These are phyloP conservation scores for Hypoxylon sp. DNA, from an alignment of 2,329 filamentous ascomycete genomes.

Conservation along the genomic window DNA sequence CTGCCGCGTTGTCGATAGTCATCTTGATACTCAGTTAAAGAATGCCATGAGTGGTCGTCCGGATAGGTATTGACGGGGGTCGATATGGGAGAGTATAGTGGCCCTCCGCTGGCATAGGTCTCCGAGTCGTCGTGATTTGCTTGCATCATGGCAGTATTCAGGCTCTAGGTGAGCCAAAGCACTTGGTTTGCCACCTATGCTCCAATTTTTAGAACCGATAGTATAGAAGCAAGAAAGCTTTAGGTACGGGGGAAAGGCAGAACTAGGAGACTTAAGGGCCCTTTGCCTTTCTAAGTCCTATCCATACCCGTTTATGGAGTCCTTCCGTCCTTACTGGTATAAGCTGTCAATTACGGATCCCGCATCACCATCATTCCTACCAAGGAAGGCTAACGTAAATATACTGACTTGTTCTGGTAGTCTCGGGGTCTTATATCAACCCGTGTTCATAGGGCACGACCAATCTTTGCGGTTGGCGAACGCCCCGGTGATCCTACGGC, in stretches of 20 bases:
- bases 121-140: slow-evolving; percentile 3
- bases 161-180: background rate
- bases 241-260: background rate
- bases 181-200: background rate
- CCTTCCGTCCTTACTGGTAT: background rate
- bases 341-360: background rate
- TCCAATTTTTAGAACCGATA: background rate
- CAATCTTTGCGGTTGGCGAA: slow-evolving; percentile 6
- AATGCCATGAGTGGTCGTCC: slow-evolving; percentile 11
- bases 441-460: slow-evolving; percentile 6
- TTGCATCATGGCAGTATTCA: slow-evolving; percentile 3
- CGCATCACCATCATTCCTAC: slow-evolving; percentile 3
- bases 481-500: slow-evolving; percentile 10
- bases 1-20: slow-evolving; percentile 8
- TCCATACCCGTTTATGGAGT: background rate
- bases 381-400: background rate
- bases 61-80: background rate
- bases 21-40: slow-evolving; percentile 10
- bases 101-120: slow-evolving; percentile 3
- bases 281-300: background rate
- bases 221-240: background rate
- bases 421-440: slow-evolving; percentile 13
- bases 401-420: slow-evolving; percentile 4
- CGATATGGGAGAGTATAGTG: slow-evolving; percentile 3
- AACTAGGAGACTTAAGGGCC: background rate